Evolutionary conservation across 495 filamentous ascomycete genomes (phyloP).

Genomic region (Aspergillus heteromorphus): DNA sequence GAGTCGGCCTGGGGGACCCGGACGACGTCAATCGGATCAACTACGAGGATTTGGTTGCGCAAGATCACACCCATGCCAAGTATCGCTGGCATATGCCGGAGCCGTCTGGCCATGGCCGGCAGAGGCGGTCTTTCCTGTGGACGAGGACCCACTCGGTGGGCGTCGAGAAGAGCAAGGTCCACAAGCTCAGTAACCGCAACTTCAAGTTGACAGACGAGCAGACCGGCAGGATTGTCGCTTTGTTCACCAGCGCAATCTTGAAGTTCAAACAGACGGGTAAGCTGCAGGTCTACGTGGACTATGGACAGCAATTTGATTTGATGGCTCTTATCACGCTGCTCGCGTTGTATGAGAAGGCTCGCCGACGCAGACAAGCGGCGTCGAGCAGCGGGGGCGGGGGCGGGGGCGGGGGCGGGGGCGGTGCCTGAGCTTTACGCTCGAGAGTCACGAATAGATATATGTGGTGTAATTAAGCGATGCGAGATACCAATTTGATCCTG

Average conservation of each 20-base stretch:
- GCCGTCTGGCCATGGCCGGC: background rate
- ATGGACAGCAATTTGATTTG: slow-evolving; percentile 18
- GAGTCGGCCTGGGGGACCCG: slow-evolving; percentile 30
- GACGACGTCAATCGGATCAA: slow-evolving; percentile 10
- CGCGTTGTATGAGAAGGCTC: slow-evolving; percentile 16
- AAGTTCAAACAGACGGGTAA: slow-evolving; percentile 20
- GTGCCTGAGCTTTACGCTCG: too few relatives aligned
- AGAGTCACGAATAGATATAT: too few relatives aligned
- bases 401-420: slow-evolving; percentile 11
- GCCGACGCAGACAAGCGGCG: slow-evolving; percentile 12
- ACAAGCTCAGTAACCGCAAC: slow-evolving; percentile 11
- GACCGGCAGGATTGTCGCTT: slow-evolving; percentile 21
- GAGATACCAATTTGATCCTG: background rate
- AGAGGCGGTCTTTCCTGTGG: slow-evolving; percentile 28
- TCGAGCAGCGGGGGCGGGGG: slow-evolving; percentile 5
- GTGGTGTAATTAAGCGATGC: background rate
- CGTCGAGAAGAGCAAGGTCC: slow-evolving; percentile 8
- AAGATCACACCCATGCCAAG: slow-evolving; percentile 14
- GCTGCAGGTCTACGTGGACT: slow-evolving; percentile 16
- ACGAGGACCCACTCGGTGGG: slow-evolving; percentile 28
- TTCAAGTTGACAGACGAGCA: slow-evolving; percentile 30
- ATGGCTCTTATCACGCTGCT: slow-evolving; percentile 21
- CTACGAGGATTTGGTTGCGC: slow-evolving; percentile 25
- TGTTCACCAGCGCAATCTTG: slow-evolving; percentile 23
- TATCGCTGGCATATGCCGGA: slow-evolving; percentile 26